Evolutionary conservation across 345 rosid species (phyloP).

Genomic region (Erodium maritimum): DNA sequence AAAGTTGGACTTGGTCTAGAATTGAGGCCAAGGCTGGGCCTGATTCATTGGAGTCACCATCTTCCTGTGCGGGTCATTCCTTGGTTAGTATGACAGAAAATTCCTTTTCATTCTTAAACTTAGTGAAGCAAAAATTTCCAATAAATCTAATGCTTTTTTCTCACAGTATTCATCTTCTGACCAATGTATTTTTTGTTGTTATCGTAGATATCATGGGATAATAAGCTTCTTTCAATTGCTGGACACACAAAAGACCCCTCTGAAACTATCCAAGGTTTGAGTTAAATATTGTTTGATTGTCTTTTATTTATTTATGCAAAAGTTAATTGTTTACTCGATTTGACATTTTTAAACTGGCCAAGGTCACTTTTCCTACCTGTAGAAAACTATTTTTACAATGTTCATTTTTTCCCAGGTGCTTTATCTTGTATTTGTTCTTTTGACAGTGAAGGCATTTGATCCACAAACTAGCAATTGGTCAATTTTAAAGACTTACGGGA

Average conservation of each 20-base stretch:
- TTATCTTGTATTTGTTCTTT: conserved; percentile 7
- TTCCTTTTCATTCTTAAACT: conserved; percentile 7
- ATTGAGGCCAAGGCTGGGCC: conserved; percentile 52
- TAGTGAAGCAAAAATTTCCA: conserved; percentile 11
- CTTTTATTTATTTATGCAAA: not conserved
- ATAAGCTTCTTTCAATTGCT: conserved; percentile 80
- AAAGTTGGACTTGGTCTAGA: conserved; percentile 94
- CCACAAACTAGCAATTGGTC: conserved; percentile 70
- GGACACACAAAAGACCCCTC: conserved; percentile 94
- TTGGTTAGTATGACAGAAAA: conserved; percentile 47
- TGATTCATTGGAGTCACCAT: conserved; percentile 41
- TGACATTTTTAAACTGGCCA: not conserved
- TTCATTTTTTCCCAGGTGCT: not conserved
- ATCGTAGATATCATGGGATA: conserved; percentile 86
- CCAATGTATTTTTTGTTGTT: conserved; percentile 11
- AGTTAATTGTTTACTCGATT: not conserved
- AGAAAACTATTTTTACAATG: not conserved
- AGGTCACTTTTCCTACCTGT: not conserved
- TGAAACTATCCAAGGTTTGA: conserved; percentile 72
- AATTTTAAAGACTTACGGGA: conserved; percentile 84
- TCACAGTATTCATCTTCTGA: conserved; percentile 13
- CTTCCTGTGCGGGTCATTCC: conserved; percentile 97
- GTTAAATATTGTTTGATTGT: not conserved
- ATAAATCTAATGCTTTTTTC: not conserved
- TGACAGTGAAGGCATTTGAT: conserved; percentile 85